phyloP scores from a whole-genome alignment of 176 grass and related monocot genomes.

The Lolium multiflorum region DNA sequence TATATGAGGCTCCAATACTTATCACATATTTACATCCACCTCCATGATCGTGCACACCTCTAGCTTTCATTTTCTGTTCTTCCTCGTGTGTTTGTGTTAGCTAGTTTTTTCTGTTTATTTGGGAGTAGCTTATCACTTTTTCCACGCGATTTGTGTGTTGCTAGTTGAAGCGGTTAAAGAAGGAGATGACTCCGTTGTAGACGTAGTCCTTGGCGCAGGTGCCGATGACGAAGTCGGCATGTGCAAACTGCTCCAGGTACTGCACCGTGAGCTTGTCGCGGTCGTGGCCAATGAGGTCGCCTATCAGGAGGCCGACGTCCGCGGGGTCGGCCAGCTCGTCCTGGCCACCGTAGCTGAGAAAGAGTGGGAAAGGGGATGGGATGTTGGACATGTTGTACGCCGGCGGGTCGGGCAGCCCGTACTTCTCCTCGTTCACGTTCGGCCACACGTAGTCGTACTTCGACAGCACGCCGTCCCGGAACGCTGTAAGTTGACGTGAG shows the following conservation, averaged over 20 bases:
- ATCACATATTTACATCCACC: too few species aligned
- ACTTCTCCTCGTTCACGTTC: constrained; percentile 56
- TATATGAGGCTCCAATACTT: too few species aligned
- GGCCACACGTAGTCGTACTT: constrained; percentile 71
- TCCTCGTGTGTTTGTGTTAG: too few species aligned
- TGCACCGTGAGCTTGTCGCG: constrained; percentile 60
- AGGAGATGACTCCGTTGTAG: constrained; percentile 62
- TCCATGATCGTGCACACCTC: too few species aligned
- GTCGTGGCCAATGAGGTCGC: constrained; percentile 62
- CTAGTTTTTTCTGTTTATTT: too few species aligned
- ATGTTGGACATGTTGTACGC: constrained; percentile 64
- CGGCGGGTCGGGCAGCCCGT: constrained; percentile 63
- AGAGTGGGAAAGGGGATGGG: constrained; percentile 60
- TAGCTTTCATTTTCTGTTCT: too few species aligned
- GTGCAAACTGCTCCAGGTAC: constrained; percentile 70
- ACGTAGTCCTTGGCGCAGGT: constrained; percentile 71
- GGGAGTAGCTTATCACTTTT: too few species aligned
- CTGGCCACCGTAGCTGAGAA: constrained; percentile 82
- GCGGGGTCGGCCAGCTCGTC: constrained; percentile 64
- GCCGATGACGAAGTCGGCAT: constrained; percentile 76
- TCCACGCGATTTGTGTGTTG: neutral
- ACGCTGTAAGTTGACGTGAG: constrained; percentile 41
- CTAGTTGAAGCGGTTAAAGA: constrained; percentile 59
- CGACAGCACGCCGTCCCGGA: constrained; percentile 63
- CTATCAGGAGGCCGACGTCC: constrained; percentile 59